Conservation (phyloP, 192 early-diverging fungal genomes). For the Coemansia sp. region DNA sequence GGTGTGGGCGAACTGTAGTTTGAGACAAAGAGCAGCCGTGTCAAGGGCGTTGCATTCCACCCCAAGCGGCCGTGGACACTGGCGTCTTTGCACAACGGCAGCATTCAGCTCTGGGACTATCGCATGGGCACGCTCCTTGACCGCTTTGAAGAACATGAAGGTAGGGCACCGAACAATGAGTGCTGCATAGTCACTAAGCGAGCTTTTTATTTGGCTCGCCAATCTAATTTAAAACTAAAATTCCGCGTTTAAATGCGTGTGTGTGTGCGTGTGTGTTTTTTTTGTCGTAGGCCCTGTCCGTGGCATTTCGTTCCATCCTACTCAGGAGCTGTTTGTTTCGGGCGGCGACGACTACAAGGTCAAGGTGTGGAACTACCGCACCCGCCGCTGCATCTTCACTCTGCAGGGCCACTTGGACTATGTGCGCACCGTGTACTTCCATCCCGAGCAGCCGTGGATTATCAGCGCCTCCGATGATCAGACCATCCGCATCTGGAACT, state of each 20-base stretch:
- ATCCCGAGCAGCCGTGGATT: constrained; percentile 98
- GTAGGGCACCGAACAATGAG: constrained; percentile 49
- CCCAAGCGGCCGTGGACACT: constrained; percentile 99
- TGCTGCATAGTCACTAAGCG: too few species aligned
- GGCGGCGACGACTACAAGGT: constrained; percentile 99
- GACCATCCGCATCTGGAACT: constrained; percentile 99
- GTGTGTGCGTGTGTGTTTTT: background rate
- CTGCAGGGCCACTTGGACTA: constrained; percentile 98
- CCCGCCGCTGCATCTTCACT: constrained; percentile 91
- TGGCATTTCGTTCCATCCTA: constrained; percentile 92
- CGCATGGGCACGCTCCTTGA: constrained; percentile 98
- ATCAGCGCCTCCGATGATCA: constrained; percentile 96
- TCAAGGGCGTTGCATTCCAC: constrained; percentile 95
- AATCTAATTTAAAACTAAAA: background rate
- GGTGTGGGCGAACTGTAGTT: constrained; percentile 61
- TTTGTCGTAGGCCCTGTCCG: constrained; percentile 98
- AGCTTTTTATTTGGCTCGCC: background rate
- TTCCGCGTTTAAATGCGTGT: background rate
- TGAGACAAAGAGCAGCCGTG: constrained; percentile 98
- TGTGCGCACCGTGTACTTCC: constrained; percentile 95
- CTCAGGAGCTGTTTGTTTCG: constrained; percentile 95
- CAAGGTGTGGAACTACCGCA: constrained; percentile 99
- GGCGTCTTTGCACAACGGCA: constrained; percentile 94
- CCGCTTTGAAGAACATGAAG: constrained; percentile 99
- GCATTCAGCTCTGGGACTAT: constrained; percentile 99